Conservation (phyloP, 1,139 yeast genomes). For the Sugiyamaella novakii region DNA sequence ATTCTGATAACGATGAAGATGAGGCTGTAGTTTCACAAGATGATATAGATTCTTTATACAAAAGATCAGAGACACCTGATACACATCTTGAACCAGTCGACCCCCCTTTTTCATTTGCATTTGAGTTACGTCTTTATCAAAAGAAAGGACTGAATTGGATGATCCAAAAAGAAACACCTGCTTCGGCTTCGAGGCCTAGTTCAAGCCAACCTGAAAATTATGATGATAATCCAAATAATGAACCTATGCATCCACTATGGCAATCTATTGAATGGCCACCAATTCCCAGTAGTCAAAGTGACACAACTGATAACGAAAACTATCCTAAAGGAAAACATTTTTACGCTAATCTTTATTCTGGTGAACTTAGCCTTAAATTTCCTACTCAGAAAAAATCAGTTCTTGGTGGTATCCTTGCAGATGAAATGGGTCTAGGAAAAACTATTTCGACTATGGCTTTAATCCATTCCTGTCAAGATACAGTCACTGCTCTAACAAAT, state of each 20-base stretch:
- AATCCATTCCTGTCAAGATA: constrained; percentile 50
- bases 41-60: constrained; percentile 75
- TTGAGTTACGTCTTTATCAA: constrained; percentile 70
- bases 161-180: constrained; percentile 53
- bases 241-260: constrained; percentile 85
- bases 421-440: constrained; percentile 96
- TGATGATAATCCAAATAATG: constrained; percentile 43
- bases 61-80: constrained; percentile 53
- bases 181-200: constrained; percentile 23
- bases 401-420: constrained; percentile 92
- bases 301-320: constrained; percentile 29
- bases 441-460: constrained; percentile 82
- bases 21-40: constrained; percentile 59
- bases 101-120: constrained; percentile 63
- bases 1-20: constrained; percentile 35
- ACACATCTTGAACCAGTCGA: constrained; percentile 60
- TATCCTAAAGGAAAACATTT: constrained; percentile 43
- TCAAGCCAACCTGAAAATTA: constrained; percentile 32
- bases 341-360: constrained; percentile 81
- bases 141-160: constrained; percentile 83
- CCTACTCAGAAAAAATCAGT: constrained; percentile 57
- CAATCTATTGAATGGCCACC: constrained; percentile 73
- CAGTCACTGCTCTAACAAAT: constrained; percentile 29
- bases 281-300: constrained; percentile 24
- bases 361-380: constrained; percentile 68